These are phyloP conservation scores for Alternaria alternata DNA, from an alignment of 2,329 filamentous ascomycete species.

Conservation along the genomic window DNA sequence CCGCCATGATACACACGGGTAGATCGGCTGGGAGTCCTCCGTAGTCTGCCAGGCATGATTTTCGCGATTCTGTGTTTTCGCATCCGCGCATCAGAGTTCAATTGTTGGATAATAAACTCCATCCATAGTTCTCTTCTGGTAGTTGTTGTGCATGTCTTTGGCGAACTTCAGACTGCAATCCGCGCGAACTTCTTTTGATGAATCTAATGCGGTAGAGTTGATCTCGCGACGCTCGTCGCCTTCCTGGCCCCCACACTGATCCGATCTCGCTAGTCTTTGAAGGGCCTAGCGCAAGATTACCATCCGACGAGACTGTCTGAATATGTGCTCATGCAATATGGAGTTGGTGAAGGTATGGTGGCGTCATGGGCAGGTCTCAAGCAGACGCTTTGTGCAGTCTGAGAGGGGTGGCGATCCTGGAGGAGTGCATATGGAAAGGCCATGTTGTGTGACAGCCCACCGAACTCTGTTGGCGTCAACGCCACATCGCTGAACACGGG, in stretches of 20 bases:
- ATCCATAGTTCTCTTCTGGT: background rate
- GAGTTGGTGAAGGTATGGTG: too few relatives aligned
- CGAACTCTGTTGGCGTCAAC: too few relatives aligned
- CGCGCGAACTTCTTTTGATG: background rate
- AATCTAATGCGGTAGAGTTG: background rate
- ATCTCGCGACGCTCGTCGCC: background rate
- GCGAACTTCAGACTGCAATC: background rate
- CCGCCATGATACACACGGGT: background rate
- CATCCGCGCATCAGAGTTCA: background rate
- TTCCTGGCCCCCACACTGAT: background rate
- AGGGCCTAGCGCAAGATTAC: background rate
- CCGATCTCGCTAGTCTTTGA: background rate
- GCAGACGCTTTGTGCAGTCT: too few relatives aligned
- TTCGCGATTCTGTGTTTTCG: background rate
- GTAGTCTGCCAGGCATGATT: background rate
- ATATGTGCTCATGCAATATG: background rate
- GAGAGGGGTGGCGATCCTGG: too few relatives aligned
- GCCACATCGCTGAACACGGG: too few relatives aligned
- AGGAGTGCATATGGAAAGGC: too few relatives aligned
- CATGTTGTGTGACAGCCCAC: too few relatives aligned
- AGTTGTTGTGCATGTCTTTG: background rate
- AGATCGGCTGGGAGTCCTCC: background rate
- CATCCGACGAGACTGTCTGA: background rate
- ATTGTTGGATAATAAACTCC: background rate
- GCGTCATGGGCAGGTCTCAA: too few relatives aligned